A percentile compares a stretch with the other conserved stretches of the same genome.
These are phyloP conservation scores for Castanea sativa DNA, from an alignment of 306 rosid species.

Conservation along the genomic window DNA sequence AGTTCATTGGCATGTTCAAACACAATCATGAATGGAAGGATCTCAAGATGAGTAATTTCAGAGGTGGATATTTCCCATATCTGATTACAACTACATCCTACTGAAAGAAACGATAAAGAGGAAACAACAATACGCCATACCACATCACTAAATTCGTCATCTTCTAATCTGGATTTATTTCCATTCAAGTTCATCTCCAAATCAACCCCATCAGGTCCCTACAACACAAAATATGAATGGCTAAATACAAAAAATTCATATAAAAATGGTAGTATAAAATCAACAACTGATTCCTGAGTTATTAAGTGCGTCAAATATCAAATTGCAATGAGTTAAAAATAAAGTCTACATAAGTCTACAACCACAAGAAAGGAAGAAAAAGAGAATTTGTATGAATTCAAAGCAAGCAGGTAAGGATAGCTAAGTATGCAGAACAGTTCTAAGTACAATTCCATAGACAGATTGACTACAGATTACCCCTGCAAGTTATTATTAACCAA, in stretches of 20 bases:
- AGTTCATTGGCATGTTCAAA: neutral
- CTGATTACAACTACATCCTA: constrained; percentile 9
- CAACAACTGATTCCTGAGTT: neutral
- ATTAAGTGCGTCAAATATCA: neutral
- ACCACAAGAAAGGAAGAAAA: neutral
- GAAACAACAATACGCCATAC: constrained; percentile 29
- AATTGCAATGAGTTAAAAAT: neutral
- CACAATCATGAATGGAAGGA: neutral
- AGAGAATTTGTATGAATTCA: neutral
- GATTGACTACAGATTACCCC: neutral
- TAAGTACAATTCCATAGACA: neutral
- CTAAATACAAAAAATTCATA: neutral
- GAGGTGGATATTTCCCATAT: neutral
- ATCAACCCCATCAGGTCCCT: constrained; percentile 74
- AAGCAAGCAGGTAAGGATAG: constrained; percentile 5
- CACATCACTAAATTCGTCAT: constrained; percentile 53
- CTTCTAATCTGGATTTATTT: constrained; percentile 40
- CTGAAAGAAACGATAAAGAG: constrained; percentile 6
- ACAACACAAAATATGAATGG: constrained; percentile 26
- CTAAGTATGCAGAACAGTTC: constrained; percentile 6
- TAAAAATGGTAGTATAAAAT: neutral
- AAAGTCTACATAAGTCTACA: neutral
- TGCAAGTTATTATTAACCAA: neutral
- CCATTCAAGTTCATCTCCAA: constrained; percentile 74
- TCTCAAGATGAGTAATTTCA: neutral